These are phyloP conservation scores for Alloascoidea hylecoeti DNA, from an alignment of 805 yeast genomes.

Conservation along the genomic window DNA sequence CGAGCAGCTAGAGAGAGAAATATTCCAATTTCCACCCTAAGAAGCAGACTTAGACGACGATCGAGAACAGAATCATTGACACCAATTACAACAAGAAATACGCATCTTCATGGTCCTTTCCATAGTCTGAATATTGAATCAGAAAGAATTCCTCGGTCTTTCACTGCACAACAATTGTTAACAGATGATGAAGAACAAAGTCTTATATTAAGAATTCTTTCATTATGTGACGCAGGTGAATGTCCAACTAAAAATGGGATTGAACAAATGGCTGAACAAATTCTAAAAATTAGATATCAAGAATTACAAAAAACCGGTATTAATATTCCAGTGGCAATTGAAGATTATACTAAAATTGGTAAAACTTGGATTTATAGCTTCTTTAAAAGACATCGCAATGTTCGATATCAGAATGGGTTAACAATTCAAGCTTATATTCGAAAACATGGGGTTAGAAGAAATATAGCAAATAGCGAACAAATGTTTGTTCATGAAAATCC, in stretches of 20 bases:
- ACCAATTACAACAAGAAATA: too few species aligned
- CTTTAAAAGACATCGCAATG: neutral
- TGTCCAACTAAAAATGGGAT: neutral
- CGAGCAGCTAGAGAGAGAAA: neutral
- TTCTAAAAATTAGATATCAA: neutral
- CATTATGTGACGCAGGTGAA: neutral
- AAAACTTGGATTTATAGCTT: neutral
- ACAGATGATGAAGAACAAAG: neutral
- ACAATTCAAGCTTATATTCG: neutral
- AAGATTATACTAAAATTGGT: neutral
- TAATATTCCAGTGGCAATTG: neutral
- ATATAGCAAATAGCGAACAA: neutral
- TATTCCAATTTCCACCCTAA: neutral
- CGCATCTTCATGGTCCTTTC: neutral
- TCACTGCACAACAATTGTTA: constrained; percentile 1
- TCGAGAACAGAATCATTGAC: neutral
- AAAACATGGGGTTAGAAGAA: neutral
- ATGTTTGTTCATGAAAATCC: neutral
- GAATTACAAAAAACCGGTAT: neutral
- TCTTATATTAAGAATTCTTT: neutral
- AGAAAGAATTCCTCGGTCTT: neutral
- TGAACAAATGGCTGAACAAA: neutral
- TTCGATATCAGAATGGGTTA: neutral
- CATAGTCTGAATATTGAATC: neutral
- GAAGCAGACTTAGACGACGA: neutral